A percentile compares a stretch with the other conserved stretches of the same genome.
Conservation (phyloP, 768 basidiomycete genomes). For the Termitomyces sp. region DNA sequence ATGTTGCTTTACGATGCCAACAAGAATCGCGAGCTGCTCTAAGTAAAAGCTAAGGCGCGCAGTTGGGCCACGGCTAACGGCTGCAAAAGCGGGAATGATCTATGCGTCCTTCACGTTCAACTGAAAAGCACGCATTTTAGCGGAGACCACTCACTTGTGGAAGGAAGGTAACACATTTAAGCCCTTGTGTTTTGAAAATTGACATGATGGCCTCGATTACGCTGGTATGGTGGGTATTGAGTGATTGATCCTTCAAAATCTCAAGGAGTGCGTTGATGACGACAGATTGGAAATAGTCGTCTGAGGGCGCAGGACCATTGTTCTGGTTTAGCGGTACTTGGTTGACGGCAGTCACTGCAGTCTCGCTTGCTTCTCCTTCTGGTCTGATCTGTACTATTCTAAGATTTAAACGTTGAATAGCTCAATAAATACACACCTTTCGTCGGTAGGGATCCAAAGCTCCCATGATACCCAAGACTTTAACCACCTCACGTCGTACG, state of each 20-base stretch:
- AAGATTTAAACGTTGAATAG: background rate
- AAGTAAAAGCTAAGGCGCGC: constrained; percentile 87
- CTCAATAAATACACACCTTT: constrained; percentile 50
- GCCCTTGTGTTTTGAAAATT: constrained; percentile 96
- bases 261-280: constrained; percentile 85
- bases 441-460: constrained; percentile 94
- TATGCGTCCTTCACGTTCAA: constrained; percentile 20
- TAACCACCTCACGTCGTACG: constrained; percentile 85
- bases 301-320: constrained; percentile 61
- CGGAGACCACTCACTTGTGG: constrained; percentile 63
- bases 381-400: constrained; percentile 45
- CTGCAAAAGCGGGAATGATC: constrained; percentile 95
- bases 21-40: constrained; percentile 92
- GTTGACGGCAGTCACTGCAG: constrained; percentile 55
- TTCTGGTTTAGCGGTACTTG: constrained; percentile 69
- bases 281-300: constrained; percentile 97
- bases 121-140: background rate
- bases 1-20: constrained; percentile 96
- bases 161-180: constrained; percentile 93
- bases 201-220: constrained; percentile 98
- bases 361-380: constrained; percentile 64
- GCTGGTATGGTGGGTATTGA: constrained; percentile 83
- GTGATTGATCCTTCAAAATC: constrained; percentile 85
- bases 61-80: constrained; percentile 78
- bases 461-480: constrained; percentile 93